Base-by-base conservation (phyloP, 257 asterid genomes). In the Nicotiana attenuata region DNA sequence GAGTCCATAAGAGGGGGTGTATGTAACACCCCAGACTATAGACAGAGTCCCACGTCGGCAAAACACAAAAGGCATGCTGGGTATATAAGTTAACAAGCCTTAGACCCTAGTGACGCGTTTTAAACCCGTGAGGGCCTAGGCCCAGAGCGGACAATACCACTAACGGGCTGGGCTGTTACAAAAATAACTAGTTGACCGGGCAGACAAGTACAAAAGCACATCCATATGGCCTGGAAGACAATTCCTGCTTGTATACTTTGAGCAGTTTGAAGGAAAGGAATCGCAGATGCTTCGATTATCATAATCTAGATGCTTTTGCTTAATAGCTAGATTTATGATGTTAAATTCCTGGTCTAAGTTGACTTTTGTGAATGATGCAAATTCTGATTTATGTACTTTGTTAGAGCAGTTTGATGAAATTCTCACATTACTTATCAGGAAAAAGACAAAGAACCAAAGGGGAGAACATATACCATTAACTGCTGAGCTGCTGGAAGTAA, bases 401-500 rank as follows among this genome's bases (percentile, higher is more conserved):
- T 71, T 45, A 22, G 22, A 45, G 79, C 22, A 47, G 15, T 47
- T 47, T 15, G 26, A 47, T 24, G 41, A 47, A 14, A 24, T 26
- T 47, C 13, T 45, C 3, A 9, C 52, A 73, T 0, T 73, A 73
- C 16, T 47, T 7, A 47, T 47, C 14, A 73, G 15, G 24, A 24
- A 45, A 20, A 28, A 64, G 5, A 45, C 20, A 24, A 45, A 45
- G 61, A 35, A 68, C 11, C 17, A 19, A 10, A 26, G 53, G 66
- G 22, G 9, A 61, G 59, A 82, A 2, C 19, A 53, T 14, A 64
- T 90, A 91, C 95, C 94, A 80, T 82, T 86, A 76, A 73, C 89
- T 20, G 88, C 84, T 77, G 92, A 76, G 79, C 89, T 76, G 64
- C 92, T 91, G 65, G 97, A 87, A 28, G 94, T 91, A 79, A 95